Conservation (phyloP, 805 yeast genomes). For the Vanderwaltozyma tropicalis region DNA sequence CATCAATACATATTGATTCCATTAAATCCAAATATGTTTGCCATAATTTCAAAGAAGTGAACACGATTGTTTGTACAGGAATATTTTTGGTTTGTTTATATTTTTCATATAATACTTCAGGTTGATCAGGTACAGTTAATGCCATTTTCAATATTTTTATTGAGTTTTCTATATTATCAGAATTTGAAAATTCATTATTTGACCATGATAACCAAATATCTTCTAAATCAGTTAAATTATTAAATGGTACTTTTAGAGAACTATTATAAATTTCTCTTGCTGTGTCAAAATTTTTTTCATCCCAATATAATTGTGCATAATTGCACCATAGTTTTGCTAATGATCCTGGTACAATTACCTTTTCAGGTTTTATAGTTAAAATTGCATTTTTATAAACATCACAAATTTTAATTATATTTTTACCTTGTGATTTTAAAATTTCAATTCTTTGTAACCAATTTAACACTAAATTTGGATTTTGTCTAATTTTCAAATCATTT, state of each 20-base stretch:
- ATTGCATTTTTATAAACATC: slow-evolving; percentile 59
- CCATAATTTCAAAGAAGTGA: slow-evolving; percentile 62
- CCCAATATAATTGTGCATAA: slow-evolving; percentile 57
- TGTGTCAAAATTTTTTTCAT: slow-evolving; percentile 41
- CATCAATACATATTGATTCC: slow-evolving; percentile 38
- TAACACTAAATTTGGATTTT: slow-evolving; percentile 48
- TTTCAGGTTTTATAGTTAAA: slow-evolving; percentile 50
- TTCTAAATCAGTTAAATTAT: slow-evolving; percentile 51
- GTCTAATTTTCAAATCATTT: slow-evolving; percentile 58
- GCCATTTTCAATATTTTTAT: slow-evolving; percentile 34
- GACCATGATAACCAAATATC: slow-evolving; percentile 70
- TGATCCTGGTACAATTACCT: slow-evolving; percentile 30
- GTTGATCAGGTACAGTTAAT: slow-evolving; percentile 30
- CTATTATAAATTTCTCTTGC: slow-evolving; percentile 55
- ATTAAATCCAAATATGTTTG: slow-evolving; percentile 57
- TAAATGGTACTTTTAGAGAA: slow-evolving; percentile 62
- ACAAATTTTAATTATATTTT: slow-evolving; percentile 11
- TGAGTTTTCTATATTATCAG: slow-evolving; percentile 39
- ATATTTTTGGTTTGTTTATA: slow-evolving; percentile 8
- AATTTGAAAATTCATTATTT: slow-evolving; percentile 50
- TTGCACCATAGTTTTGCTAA: slow-evolving; percentile 57
- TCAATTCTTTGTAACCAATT: slow-evolving; percentile 60
- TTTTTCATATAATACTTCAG: slow-evolving; percentile 17
- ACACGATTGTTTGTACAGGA: slow-evolving; percentile 49
- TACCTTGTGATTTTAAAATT: slow-evolving; percentile 13